Percentiles rank a stretch among this genome's conserved stretches.
These are phyloP conservation scores for Neopestalotiopsis clavispora DNA, from an alignment of 2,329 filamentous ascomycete species.

Conservation along the genomic window DNA sequence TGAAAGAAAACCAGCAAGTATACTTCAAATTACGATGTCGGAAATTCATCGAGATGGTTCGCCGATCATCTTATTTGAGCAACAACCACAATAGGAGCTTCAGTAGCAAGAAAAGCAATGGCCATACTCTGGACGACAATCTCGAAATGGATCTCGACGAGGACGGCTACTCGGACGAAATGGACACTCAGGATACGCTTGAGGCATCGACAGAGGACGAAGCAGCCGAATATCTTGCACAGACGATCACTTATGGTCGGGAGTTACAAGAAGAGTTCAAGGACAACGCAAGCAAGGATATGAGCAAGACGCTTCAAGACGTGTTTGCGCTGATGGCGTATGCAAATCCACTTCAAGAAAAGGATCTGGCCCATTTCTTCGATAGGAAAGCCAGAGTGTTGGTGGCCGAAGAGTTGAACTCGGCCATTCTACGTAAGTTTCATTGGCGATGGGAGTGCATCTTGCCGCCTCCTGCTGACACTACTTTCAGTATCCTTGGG, in stretches of 20 bases:
- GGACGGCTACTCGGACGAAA: constrained; percentile 48
- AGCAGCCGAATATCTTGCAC: constrained; percentile 58
- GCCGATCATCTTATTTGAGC: constrained; percentile 70
- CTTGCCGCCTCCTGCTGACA: not conserved
- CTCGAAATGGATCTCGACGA: constrained; percentile 57
- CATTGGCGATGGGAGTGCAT: constrained; percentile 5
- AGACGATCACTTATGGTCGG: constrained; percentile 81
- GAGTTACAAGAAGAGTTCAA: constrained; percentile 78
- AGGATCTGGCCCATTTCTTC: constrained; percentile 76
- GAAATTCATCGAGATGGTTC: constrained; percentile 95
- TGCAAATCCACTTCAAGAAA: constrained; percentile 75
- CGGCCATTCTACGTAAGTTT: constrained; percentile 82
- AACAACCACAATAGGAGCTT: constrained; percentile 47
- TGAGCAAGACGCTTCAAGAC: constrained; percentile 76
- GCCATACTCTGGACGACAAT: constrained; percentile 51
- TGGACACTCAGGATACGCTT: constrained; percentile 58
- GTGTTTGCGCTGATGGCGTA: constrained; percentile 92
- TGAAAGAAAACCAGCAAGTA: constrained; percentile 81
- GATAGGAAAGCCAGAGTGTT: constrained; percentile 74
- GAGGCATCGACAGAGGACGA: constrained; percentile 29
- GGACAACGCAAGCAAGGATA: constrained; percentile 70
- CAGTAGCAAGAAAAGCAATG: constrained; percentile 47
- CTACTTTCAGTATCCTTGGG: constrained; percentile 78
- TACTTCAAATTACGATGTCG: constrained; percentile 87
- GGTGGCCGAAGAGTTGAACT: constrained; percentile 93